These are phyloP conservation scores for Prunella vulgaris DNA, from an alignment of 257 asterid species.

Conservation along the genomic window DNA sequence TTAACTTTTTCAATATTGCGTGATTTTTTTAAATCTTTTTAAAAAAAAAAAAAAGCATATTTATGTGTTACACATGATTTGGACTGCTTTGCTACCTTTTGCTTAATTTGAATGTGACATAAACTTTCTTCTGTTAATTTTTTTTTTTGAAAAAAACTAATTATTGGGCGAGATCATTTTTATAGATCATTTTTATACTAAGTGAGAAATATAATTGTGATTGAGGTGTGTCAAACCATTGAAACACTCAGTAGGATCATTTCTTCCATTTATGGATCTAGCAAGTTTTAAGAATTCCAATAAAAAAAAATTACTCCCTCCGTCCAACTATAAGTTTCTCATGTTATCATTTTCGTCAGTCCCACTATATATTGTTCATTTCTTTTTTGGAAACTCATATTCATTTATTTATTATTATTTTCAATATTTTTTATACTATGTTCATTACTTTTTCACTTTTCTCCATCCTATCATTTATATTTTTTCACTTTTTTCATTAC, in stretches of 20 bases:
- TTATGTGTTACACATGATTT: background rate
- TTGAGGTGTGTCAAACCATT: background rate
- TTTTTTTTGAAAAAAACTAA: too few species aligned
- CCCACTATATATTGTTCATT: too few species aligned
- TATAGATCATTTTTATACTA: background rate
- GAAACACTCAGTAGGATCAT: background rate
- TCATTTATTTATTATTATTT: too few species aligned
- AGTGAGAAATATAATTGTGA: too few species aligned
- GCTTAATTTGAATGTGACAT: background rate
- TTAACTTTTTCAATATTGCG: slow-evolving; percentile 4
- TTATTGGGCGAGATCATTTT: background rate
- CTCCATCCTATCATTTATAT: too few species aligned
- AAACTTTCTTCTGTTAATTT: background rate
- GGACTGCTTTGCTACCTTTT: background rate
- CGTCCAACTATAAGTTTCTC: too few species aligned
- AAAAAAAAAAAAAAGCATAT: background rate
- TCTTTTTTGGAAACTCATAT: too few species aligned
- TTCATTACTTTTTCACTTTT: too few species aligned
- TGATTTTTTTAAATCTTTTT: background rate
- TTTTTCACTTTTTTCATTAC: too few species aligned
- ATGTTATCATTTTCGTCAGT: too few species aligned
- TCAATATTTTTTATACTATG: too few species aligned
- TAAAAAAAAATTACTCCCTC: too few species aligned
- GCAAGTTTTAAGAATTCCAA: background rate
- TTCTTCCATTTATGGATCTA: background rate